Percentiles rank a stretch among this genome's conserved stretches.
These are phyloP conservation scores for Rhodotorula sp. DNA, from an alignment of 1,284 basidiomycete genomes.

Conservation along the genomic window DNA sequence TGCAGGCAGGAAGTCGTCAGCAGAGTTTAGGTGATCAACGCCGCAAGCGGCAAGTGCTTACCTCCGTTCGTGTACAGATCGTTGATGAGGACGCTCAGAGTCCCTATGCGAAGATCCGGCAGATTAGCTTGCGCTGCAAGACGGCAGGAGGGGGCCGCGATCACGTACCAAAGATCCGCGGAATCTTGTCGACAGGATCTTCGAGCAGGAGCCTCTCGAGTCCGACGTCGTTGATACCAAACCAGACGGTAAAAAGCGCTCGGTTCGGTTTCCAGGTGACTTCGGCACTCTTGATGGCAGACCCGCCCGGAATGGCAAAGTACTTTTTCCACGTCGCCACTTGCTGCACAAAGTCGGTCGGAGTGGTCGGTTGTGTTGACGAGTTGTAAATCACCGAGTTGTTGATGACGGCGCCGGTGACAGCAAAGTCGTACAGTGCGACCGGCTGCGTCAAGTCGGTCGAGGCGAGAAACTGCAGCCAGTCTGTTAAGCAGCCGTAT, in stretches of 20 bases:
- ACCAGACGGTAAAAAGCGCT: conserved; percentile 25
- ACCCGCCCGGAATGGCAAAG: conserved; percentile 2
- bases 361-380: not conserved
- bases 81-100: not conserved
- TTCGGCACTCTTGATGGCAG: not conserved
- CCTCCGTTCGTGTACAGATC: not conserved
- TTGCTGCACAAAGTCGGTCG: conserved; percentile 18
- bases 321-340: conserved; percentile 5
- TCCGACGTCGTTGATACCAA: conserved; percentile 35
- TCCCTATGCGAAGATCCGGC: not conserved
- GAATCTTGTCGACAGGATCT: not conserved
- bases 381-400: conserved; percentile 3
- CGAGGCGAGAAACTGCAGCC: conserved; percentile 5
- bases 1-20: not conserved
- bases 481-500: not conserved
- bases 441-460: not conserved
- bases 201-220: not conserved
- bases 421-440: conserved; percentile 22
- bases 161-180: conserved; percentile 9
- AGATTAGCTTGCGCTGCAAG: not conserved
- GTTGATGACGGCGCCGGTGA: conserved; percentile 19
- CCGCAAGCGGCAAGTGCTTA: not conserved
- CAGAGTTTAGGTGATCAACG: too few species aligned
- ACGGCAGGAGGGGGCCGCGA: not conserved
- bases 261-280: conserved; percentile 6